phyloP scores from a whole-genome alignment of 306 rosid genomes.

The Cyamopsis tetragonoloba region DNA sequence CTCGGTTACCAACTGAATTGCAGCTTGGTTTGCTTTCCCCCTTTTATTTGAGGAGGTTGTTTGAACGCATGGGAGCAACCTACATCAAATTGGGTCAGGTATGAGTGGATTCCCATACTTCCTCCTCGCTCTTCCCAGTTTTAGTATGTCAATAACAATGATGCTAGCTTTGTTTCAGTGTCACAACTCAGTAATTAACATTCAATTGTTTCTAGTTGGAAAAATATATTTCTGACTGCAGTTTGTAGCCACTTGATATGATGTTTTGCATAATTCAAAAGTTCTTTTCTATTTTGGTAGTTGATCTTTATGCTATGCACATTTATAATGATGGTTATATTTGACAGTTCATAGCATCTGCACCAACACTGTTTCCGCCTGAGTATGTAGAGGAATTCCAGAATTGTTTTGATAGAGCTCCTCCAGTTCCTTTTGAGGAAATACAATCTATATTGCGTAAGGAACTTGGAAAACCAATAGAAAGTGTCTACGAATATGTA shows the following conservation, averaged over 20 bases:
- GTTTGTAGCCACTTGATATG: slow-evolving; percentile 18
- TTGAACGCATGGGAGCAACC: slow-evolving; percentile 96
- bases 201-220: neutral
- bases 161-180: neutral
- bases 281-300: slow-evolving; percentile 11
- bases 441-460: slow-evolving; percentile 64
- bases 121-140: neutral
- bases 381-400: slow-evolving; percentile 97
- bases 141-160: neutral
- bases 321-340: slow-evolving; percentile 23
- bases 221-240: neutral
- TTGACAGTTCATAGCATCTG: slow-evolving; percentile 86
- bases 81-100: slow-evolving; percentile 97
- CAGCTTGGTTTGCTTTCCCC: slow-evolving; percentile 87
- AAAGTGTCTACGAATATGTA: slow-evolving; percentile 75
- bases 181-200: slow-evolving; percentile 1
- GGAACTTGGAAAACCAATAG: slow-evolving; percentile 83
- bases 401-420: slow-evolving; percentile 91
- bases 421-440: slow-evolving; percentile 72
- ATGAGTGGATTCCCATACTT: slow-evolving; percentile 13
- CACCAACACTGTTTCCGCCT: slow-evolving; percentile 89
- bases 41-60: slow-evolving; percentile 70
- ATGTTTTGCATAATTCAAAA: neutral
- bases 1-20: slow-evolving; percentile 60
- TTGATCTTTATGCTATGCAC: neutral